Evolutionary conservation across 306 rosid genomes (phyloP).

Genomic region (Arachis hypogaea): DNA sequence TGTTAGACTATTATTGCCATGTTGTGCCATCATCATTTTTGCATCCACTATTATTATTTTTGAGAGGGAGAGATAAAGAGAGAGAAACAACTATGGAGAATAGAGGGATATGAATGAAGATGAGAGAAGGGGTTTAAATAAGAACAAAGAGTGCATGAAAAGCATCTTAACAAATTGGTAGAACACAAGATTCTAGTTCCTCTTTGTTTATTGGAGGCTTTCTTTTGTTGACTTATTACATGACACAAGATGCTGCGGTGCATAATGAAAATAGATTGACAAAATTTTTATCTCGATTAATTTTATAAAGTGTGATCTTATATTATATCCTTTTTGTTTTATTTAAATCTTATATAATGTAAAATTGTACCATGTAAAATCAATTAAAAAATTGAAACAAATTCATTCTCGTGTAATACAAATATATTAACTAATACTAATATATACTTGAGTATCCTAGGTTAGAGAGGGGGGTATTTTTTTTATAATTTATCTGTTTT

Average conservation of each 20-base stretch:
- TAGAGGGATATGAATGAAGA: not conserved
- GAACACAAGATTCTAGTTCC: not conserved
- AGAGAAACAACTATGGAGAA: not conserved
- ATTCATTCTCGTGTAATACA: no score
- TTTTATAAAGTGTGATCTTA: no score
- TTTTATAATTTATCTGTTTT: no score
- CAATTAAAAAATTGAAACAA: no score
- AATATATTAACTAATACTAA: no score
- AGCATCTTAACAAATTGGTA: conserved; percentile 17
- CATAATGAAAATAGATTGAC: not conserved
- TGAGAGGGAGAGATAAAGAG: not conserved
- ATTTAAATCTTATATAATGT: no score
- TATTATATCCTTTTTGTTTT: no score
- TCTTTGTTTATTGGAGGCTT: conserved; percentile 4
- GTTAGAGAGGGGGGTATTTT: no score
- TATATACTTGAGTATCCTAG: no score
- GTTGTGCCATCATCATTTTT: conserved; percentile 33
- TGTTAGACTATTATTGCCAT: conserved; percentile 34
- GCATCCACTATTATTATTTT: conserved; percentile 52
- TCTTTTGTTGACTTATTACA: conserved; percentile 16
- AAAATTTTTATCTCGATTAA: no score
- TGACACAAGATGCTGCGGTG: not conserved
- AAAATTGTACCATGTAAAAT: no score
- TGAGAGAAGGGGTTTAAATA: not conserved
- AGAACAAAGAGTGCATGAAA: conserved; percentile 46